These are phyloP conservation scores for Saccharomycopsis synnaedendra DNA, from an alignment of 805 yeast genomes.

Conservation along the genomic window DNA sequence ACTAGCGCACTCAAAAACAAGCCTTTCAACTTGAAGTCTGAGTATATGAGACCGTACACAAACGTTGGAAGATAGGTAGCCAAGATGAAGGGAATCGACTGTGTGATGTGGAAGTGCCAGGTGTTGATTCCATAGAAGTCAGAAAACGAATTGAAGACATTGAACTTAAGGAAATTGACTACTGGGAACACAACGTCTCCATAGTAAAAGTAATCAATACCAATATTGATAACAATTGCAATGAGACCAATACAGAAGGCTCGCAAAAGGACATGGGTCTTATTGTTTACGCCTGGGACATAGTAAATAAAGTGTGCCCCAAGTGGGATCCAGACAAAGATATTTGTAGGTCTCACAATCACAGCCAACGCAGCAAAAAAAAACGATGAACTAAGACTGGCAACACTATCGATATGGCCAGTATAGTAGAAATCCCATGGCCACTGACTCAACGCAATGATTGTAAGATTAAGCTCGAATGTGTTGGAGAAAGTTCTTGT, in stretches of 20 bases:
- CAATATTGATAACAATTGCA: slow-evolving; percentile 27
- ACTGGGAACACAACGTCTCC: slow-evolving; percentile 47
- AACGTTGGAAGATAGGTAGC: slow-evolving; percentile 58
- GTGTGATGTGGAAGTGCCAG: slow-evolving; percentile 73
- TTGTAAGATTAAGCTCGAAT: slow-evolving; percentile 63
- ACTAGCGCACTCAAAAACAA: slow-evolving; percentile 23
- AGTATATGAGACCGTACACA: slow-evolving; percentile 28
- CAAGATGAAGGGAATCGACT: slow-evolving; percentile 70
- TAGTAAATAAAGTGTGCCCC: slow-evolving; percentile 29
- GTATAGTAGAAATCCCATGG: slow-evolving; percentile 35
- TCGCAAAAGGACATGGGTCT: not conserved
- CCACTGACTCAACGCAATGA: slow-evolving; percentile 60
- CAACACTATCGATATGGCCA: not conserved
- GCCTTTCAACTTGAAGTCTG: slow-evolving; percentile 20
- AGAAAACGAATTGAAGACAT: slow-evolving; percentile 61
- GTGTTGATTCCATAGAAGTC: slow-evolving; percentile 79
- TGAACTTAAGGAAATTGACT: slow-evolving; percentile 63
- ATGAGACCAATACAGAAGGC: slow-evolving; percentile 19
- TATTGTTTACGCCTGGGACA: slow-evolving; percentile 2
- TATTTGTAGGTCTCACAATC: slow-evolving; percentile 77
- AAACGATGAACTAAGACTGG: slow-evolving; percentile 22
- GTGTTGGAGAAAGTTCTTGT: slow-evolving; percentile 83
- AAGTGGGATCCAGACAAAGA: slow-evolving; percentile 57
- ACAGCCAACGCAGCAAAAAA: slow-evolving; percentile 49
- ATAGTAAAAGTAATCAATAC: slow-evolving; percentile 53